A percentile compares a stretch with the other conserved stretches of the same genome.
These are phyloP conservation scores for Flaveria bidentis DNA, from an alignment of 129 eudicot species.

Conservation along the genomic window DNA sequence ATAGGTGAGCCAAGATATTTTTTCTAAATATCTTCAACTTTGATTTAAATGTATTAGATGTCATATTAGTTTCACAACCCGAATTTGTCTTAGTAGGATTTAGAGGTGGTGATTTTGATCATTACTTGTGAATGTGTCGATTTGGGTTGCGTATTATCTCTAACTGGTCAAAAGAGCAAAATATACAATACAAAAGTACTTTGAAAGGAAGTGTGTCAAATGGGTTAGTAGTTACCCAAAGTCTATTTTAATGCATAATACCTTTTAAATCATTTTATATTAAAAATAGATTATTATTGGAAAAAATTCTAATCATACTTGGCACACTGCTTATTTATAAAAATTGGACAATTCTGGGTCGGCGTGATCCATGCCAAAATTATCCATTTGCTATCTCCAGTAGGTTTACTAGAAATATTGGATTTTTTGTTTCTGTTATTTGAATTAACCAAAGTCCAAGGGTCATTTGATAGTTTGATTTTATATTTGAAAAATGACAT, in stretches of 20 bases:
- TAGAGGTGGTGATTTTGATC: not conserved
- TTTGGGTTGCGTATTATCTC: conserved; percentile 1
- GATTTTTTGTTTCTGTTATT: not conserved
- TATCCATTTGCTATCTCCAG: not conserved
- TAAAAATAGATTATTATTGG: not conserved
- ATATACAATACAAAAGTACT: not conserved
- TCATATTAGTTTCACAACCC: not conserved
- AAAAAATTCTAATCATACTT: not conserved
- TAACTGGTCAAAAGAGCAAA: conserved; percentile 1
- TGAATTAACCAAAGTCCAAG: not conserved
- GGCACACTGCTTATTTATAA: not conserved
- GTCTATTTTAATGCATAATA: not conserved
- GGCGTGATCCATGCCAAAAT: not conserved
- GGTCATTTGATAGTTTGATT: not conserved
- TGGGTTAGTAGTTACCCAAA: not conserved
- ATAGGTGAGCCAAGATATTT: conserved; percentile 63
- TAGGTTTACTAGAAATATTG: not conserved
- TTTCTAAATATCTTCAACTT: conserved; percentile 10
- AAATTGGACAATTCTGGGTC: not conserved
- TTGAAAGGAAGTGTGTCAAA: not conserved
- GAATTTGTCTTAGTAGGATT: not conserved
- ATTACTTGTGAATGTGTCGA: not conserved
- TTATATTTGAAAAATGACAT: not conserved
- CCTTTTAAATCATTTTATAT: not conserved
- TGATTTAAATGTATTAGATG: not conserved